phyloP scores from a whole-genome alignment of 768 basidiomycete genomes.

The Calocybe indica region DNA sequence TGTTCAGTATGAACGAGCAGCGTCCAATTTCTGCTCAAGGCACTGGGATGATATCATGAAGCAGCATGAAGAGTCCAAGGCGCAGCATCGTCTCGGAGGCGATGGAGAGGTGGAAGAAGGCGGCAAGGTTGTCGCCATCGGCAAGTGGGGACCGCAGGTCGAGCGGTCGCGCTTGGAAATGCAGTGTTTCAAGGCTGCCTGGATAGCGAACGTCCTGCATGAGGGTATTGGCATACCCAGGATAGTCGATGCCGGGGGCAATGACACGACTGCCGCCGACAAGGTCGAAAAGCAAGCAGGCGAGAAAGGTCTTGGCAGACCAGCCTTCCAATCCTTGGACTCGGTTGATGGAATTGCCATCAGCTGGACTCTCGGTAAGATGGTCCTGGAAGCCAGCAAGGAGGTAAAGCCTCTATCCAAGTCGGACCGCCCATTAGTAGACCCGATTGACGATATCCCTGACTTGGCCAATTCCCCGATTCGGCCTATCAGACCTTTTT shows the following conservation, averaged over 20 bases:
- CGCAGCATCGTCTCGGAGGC: conserved; percentile 43
- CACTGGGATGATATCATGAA: conserved; percentile 73
- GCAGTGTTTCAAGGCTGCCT: conserved; percentile 99
- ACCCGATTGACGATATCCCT: conserved; percentile 66
- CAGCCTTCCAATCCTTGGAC: conserved; percentile 90
- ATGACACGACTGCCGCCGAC: conserved; percentile 60
- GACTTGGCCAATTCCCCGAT: conserved; percentile 46
- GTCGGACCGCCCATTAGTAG: conserved; percentile 52
- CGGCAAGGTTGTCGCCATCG: conserved; percentile 56
- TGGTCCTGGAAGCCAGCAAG: conserved; percentile 96
- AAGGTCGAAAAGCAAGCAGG: conserved; percentile 72
- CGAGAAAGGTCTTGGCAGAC: conserved; percentile 75
- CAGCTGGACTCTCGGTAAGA: conserved; percentile 97
- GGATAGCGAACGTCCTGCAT: conserved; percentile 94
- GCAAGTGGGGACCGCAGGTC: conserved; percentile 67
- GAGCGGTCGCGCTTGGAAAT: conserved; percentile 85
- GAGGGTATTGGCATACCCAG: conserved; percentile 95
- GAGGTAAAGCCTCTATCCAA: conserved; percentile 53
- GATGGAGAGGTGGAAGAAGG: conserved; percentile 60
- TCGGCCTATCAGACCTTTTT: conserved; percentile 59
- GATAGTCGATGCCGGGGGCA: conserved; percentile 81
- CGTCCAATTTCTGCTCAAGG: conserved; percentile 74
- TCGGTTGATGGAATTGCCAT: conserved; percentile 91
- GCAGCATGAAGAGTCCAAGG: conserved; percentile 54
- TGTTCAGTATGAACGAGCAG: conserved; percentile 92